Percentiles rank a stretch among this genome's conserved stretches.
phyloP scores from a whole-genome alignment of 805 yeast species.

The Tetrapisispora iriomotensis region DNA sequence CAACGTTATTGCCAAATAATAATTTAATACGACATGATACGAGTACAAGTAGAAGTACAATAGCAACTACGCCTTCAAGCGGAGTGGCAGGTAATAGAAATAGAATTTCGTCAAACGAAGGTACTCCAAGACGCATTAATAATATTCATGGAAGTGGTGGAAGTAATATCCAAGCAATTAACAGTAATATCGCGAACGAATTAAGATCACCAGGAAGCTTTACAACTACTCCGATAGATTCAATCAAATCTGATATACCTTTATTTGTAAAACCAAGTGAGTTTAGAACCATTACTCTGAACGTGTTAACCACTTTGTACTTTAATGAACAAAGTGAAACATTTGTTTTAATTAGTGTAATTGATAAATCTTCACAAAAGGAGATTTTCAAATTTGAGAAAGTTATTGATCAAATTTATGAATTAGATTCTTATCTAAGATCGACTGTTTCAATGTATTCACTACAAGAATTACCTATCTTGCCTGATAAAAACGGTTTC shows the following conservation, averaged over 20 bases:
- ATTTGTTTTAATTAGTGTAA: constrained; percentile 48
- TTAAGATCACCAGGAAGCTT: neutral
- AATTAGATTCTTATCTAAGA: constrained; percentile 53
- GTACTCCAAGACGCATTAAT: neutral
- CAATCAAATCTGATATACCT: constrained; percentile 29
- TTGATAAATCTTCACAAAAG: constrained; percentile 49
- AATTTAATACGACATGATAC: no score
- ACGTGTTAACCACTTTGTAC: constrained; percentile 41
- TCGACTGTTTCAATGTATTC: constrained; percentile 37
- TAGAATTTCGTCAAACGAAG: constrained; percentile 1
- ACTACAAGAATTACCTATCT: constrained; percentile 40
- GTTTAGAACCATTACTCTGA: constrained; percentile 40
- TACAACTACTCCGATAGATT: neutral
- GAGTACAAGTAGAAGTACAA: neutral
- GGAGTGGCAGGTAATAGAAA: neutral
- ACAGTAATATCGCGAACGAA: neutral
- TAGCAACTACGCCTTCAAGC: neutral
- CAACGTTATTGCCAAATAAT: no score
- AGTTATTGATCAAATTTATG: constrained; percentile 46
- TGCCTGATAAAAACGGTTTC: constrained; percentile 57
- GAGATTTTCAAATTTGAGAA: constrained; percentile 73
- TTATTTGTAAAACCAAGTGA: constrained; percentile 53
- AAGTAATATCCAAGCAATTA: neutral
- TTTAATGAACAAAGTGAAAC: constrained; percentile 44
- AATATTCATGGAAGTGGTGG: neutral